These are phyloP conservation scores for Lavandula angustifolia DNA, from an alignment of 257 asterid genomes.

Conservation along the genomic window DNA sequence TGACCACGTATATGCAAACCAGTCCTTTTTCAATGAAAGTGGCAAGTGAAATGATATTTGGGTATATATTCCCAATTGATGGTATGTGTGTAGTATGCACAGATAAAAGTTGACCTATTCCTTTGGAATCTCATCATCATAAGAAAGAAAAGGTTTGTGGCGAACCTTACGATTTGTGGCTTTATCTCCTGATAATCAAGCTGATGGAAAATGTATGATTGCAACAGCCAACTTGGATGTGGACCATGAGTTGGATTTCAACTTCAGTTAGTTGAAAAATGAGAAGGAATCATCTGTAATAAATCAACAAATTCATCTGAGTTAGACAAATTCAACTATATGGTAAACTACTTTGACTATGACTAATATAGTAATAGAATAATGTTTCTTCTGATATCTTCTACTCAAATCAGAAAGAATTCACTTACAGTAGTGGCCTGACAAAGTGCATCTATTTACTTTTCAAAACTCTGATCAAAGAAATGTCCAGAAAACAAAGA, in stretches of 20 bases:
- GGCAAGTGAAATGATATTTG: slow-evolving; percentile 36
- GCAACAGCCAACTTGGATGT: slow-evolving; percentile 55
- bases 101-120: slow-evolving; percentile 44
- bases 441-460: slow-evolving; percentile 15
- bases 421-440: slow-evolving; percentile 23
- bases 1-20: slow-evolving; percentile 32
- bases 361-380: not conserved
- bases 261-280: slow-evolving; percentile 46
- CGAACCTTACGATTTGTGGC: slow-evolving; percentile 71
- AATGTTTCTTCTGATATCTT: not conserved
- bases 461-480: not conserved
- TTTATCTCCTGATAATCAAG: slow-evolving; percentile 45
- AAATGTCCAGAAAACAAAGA: not conserved
- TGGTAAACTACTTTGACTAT: no score
- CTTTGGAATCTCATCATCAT: slow-evolving; percentile 64
- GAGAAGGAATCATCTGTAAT: slow-evolving; percentile 40
- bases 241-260: slow-evolving; percentile 83
- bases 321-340: no score
- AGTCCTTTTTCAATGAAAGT: slow-evolving; percentile 27
- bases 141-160: slow-evolving; percentile 59
- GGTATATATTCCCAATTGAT: slow-evolving; percentile 61
- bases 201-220: slow-evolving; percentile 46
- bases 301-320: slow-evolving; percentile 21
- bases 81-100: slow-evolving; percentile 42
- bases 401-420: slow-evolving; percentile 1